A percentile compares a stretch with the other conserved stretches of the same genome.
phyloP scores from a whole-genome alignment of 176 grass and related monocot species.

The Elymus sibiricus region DNA sequence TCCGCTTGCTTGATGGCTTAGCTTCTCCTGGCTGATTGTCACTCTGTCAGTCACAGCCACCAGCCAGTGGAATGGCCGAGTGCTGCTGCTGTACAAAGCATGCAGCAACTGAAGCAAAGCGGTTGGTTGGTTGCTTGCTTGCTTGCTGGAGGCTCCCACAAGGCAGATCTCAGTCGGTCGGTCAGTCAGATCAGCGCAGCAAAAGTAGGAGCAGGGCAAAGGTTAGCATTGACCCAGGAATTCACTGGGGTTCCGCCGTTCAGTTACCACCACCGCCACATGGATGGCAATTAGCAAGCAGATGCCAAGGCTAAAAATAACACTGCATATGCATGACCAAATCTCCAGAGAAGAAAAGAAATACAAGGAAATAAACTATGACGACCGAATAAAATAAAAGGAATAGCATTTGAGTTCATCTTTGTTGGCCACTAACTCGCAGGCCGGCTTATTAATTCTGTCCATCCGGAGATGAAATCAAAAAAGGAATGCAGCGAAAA shows the following conservation, averaged over 20 bases:
- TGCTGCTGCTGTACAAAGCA: slow-evolving; percentile 35
- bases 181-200: slow-evolving; percentile 19
- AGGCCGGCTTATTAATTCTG: slow-evolving; percentile 28
- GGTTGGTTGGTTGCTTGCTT: slow-evolving; percentile 35
- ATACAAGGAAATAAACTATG: not conserved
- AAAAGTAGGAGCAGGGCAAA: slow-evolving; percentile 58
- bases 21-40: slow-evolving; percentile 6
- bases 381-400: slow-evolving; percentile 24
- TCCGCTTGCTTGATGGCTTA: slow-evolving; percentile 14
- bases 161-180: slow-evolving; percentile 24
- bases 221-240: slow-evolving; percentile 46
- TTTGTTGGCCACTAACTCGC: slow-evolving; percentile 15
- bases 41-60: slow-evolving; percentile 19
- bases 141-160: slow-evolving; percentile 18
- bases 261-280: not conserved
- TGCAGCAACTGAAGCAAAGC: slow-evolving; percentile 38
- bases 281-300: not conserved
- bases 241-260: slow-evolving; percentile 19
- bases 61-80: slow-evolving; percentile 32
- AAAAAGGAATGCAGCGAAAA: slow-evolving; percentile 15
- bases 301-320: slow-evolving; percentile 40
- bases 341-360: not conserved
- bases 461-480: not conserved
- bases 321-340: not conserved
- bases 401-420: slow-evolving; percentile 26